A percentile compares a stretch with the other conserved stretches of the same genome.
phyloP scores from a whole-genome alignment of 352 stramenopile genomes.

The Pythium phragmitis region DNA sequence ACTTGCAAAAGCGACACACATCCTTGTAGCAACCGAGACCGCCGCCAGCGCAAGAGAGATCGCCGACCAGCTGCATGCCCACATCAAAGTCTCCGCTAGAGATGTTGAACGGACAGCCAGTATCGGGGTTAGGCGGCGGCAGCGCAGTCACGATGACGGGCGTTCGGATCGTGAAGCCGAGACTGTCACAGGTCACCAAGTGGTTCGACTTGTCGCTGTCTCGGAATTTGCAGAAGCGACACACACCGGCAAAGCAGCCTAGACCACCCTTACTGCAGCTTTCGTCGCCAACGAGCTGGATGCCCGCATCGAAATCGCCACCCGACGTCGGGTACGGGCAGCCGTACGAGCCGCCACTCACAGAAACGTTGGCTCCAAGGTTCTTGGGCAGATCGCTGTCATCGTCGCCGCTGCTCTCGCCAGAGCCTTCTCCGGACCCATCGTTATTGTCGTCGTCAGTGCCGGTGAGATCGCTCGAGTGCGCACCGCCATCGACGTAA shows the following conservation, averaged over 20 bases:
- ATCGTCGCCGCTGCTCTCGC: neutral
- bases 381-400: neutral
- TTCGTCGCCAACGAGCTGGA: slow-evolving; percentile 19
- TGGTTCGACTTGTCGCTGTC: slow-evolving; percentile 17
- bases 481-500: neutral
- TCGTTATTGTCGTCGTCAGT: neutral
- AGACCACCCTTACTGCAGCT: slow-evolving; percentile 14
- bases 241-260: slow-evolving; percentile 7
- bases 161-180: neutral
- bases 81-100: slow-evolving; percentile 18
- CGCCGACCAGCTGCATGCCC: slow-evolving; percentile 23
- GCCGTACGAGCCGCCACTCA: neutral
- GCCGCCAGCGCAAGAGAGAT: slow-evolving; percentile 16
- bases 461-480: neutral
- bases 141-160: neutral
- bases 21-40: slow-evolving; percentile 24
- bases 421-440: neutral
- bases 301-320: slow-evolving; percentile 22
- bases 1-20: slow-evolving; percentile 30
- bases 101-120: slow-evolving; percentile 5
- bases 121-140: slow-evolving; percentile 3
- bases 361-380: neutral
- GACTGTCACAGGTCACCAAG: slow-evolving; percentile 4
- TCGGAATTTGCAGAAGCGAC: slow-evolving; percentile 15
- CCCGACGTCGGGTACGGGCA: slow-evolving; percentile 13